Base-by-base conservation (phyloP, 2,329 filamentous ascomycete species). In the Botrytis elliptica region DNA sequence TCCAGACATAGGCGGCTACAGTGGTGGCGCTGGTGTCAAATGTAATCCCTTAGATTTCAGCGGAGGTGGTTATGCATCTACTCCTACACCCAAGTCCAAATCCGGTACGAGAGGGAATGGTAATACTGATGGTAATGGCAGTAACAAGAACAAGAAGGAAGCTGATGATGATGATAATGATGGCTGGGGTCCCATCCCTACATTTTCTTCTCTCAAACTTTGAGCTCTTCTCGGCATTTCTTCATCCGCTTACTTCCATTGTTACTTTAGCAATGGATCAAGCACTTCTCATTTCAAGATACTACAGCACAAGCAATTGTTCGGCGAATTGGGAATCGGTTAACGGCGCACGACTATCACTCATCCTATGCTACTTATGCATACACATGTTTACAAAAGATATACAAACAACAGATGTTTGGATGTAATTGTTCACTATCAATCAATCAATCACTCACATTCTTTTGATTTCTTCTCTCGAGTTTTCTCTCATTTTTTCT, bases 381-480 rank as follows among this genome's bases (percentile, higher is more conserved):
- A 68, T 55, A 42, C 36, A 57, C 38, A 22, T 57, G 66, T 57
- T 69, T 57, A n/a, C 49, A 69, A 16, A 38, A 69, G n/a, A 69
- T 57, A 69, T 44, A 44, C 38, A n/a, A 69, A 57, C 25, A n/a
- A 57, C 33, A 42, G 49, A 57, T 44, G 38, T 57, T 69, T 57
- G 38, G 38, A 25, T 36, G 36, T 69, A 57, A 59, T 20, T 57
- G 38, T 57, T 57, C n/a, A 57, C 49, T 22, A 42, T 68, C 66
- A 69, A 69, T 22, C 66, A 69, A 69, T 22, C 36, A 55, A 63
- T 38, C 64, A 25, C 38, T 29, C 36, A 42, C 25, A 57, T 57
- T 29, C 36, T 20, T 57, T 25, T 16, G 10, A 12, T 57, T 57
- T 25, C 8, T n/a, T 20, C 8, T 20, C 29, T 52, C 9, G 18